These are phyloP conservation scores for Fusarium sp. DNA, from an alignment of 2,329 filamentous ascomycete species.

Conservation along the genomic window DNA sequence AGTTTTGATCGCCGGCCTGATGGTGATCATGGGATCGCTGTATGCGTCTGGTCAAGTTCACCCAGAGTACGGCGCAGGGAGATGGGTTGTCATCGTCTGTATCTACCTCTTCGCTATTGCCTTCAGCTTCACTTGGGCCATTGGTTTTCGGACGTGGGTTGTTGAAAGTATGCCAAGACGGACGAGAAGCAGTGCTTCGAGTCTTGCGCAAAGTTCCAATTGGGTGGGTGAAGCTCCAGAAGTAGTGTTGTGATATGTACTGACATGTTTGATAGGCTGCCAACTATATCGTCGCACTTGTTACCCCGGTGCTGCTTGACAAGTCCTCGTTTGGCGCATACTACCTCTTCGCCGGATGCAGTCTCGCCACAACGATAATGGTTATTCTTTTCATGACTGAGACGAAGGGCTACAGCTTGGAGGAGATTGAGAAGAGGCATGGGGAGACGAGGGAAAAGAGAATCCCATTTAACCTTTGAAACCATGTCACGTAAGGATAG, in stretches of 20 bases:
- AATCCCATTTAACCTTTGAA: background rate
- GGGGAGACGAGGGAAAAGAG: background rate
- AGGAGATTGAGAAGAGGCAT: conserved; percentile 48
- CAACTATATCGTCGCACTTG: conserved; percentile 58
- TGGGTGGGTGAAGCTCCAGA: conserved; percentile 49
- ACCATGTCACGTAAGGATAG: background rate
- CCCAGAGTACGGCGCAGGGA: conserved; percentile 48
- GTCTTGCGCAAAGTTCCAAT: conserved; percentile 63
- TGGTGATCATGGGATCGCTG: conserved; percentile 63
- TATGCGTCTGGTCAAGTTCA: conserved; percentile 57
- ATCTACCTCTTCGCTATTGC: conserved; percentile 61
- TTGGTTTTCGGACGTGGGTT: conserved; percentile 62
- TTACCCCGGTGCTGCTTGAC: conserved; percentile 54
- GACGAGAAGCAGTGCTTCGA: conserved; percentile 64
- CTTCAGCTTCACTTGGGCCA: conserved; percentile 61
- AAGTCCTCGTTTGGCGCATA: conserved; percentile 55
- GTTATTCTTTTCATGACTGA: conserved; percentile 55
- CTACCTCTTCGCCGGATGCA: conserved; percentile 56
- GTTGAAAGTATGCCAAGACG: conserved; percentile 65
- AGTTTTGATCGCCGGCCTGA: conserved; percentile 58
- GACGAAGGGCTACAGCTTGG: conserved; percentile 53
- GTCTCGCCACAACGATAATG: conserved; percentile 49
- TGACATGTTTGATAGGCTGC: conserved; percentile 42
- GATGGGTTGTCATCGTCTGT: conserved; percentile 62
- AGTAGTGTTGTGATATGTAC: accelerated